Base-by-base conservation (phyloP, 345 rosid genomes). In the Salix purpurea region DNA sequence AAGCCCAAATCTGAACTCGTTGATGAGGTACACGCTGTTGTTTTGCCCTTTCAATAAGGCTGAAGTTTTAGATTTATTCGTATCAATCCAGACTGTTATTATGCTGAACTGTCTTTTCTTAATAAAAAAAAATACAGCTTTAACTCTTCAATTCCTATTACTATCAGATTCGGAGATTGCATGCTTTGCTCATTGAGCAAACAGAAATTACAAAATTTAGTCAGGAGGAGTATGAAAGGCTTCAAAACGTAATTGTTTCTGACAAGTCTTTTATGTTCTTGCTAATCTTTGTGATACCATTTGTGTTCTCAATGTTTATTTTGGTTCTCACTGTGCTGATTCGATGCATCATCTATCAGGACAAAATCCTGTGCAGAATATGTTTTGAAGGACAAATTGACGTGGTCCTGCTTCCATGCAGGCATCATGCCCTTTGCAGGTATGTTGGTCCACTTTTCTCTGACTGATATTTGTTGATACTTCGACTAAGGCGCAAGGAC, bases 391-490 rank as follows among this genome's bases (percentile, higher is more conserved):
- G 89, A 70, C 94, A 94, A 16, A 94, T 94, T 69, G 84, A 86
- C 19, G 67, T 86, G 26, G 95, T 94, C 76, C 83, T 90, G 67
- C 94, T 94, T 69, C 97, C 97, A 9, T 92, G 97, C 84, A 85
- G 95, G 81, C 98, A 94, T 85, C 94, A 87, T 42, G 86, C 82
- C 81, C 92, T 91, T 64, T 94, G 97, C 90, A 87, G 98, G 97
- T 92, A 86, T 24, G 50, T 67, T 18, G 37, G 65, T 58, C 69
- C 39, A 19, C 69, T 67, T 19, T 67, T 56, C 23, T 71, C 6
- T 52, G 21, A n/a, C 44, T 6, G 12, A 56, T 69, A n/a, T 62
- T 23, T 13, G 36, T 24, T 26, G 26, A 40, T 74, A 19, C 28
- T n/a, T 24, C n/a, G 62, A 7, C 6, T 4, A 13, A 15, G 19